phyloP scores from a whole-genome alignment of 2,329 filamentous ascomycete genomes.

The Cladosporium colombiae region DNA sequence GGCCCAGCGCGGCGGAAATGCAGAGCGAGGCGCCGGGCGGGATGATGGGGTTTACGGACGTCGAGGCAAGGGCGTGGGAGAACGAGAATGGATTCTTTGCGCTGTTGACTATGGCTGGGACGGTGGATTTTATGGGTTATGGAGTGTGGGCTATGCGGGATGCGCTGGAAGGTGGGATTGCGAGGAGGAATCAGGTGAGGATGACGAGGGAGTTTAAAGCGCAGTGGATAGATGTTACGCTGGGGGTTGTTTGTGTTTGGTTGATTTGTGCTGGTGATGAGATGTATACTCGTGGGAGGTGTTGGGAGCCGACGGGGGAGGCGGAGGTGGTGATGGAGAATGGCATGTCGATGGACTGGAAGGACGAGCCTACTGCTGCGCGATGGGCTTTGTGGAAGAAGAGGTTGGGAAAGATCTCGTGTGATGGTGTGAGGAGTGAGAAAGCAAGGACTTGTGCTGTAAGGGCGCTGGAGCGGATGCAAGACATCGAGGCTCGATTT shows the following conservation, averaged over 20 bases:
- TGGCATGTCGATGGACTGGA: not conserved
- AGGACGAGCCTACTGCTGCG: not conserved
- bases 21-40: not conserved
- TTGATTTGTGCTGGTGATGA: not conserved
- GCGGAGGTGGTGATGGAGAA: not conserved
- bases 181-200: not conserved
- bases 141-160: not conserved
- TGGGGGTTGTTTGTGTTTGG: conserved; percentile 1
- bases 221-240: not conserved
- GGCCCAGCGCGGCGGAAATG: not conserved
- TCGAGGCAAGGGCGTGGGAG: not conserved
- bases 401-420: not conserved
- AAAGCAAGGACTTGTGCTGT: not conserved
- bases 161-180: not conserved
- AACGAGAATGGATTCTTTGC: not conserved
- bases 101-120: not conserved
- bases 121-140: not conserved
- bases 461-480: not conserved
- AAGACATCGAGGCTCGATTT: not conserved
- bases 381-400: not conserved
- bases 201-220: not conserved
- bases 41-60: not conserved
- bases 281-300: not conserved
- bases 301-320: not conserved
- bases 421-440: not conserved